Evolutionary conservation across 331 rosid genomes (phyloP), one percentile per base, ranked within the genome.

Genomic region (Acacia concinna): DNA sequence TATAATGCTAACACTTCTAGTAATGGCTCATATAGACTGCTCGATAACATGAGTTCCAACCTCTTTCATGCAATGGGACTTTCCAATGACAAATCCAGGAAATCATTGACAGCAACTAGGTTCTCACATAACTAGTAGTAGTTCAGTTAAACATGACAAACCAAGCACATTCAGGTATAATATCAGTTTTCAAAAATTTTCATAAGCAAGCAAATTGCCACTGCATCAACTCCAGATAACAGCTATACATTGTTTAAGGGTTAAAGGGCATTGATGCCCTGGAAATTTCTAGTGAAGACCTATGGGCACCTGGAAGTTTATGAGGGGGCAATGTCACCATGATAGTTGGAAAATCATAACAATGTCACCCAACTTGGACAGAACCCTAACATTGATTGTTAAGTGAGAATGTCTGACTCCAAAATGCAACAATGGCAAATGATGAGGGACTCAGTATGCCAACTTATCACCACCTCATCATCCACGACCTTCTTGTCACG

Each of bases 21-120:
- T n/a, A 59, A 47, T 20, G 41, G 52, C 64, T 28, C 77, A 20
- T 43, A 78, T 21, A 67, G 65, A 62, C 49, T 83, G 40, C 32
- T 74, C 70, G 78, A 83, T 15, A 70, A 25, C 47, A 47, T 20
- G 63, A 32, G 74, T 51, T 47, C 75, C 72, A 52, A 38, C 34
- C 23, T n/a, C 79, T 63, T 28, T 73, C 52, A 28, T 30, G n/a
- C 49, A 64, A 41, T 68, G 38, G 17, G 63, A 65, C 12, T 41
- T 69, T 34, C 37, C 34, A 51, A 54, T 41, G 11, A 23, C 49
- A 75, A 70, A 62, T 32, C 65, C 57, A 51, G 54, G 25, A 60
- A 78, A 40, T 46, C 13, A 51, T 25, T 59, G 28, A 47, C 17
- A 47, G 25, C 30, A 6, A 51, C 49, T 37, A 25, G 37, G n/a